phyloP scores from a whole-genome alignment of 495 filamentous ascomycete genomes.

The Trichoderma parareesei region DNA sequence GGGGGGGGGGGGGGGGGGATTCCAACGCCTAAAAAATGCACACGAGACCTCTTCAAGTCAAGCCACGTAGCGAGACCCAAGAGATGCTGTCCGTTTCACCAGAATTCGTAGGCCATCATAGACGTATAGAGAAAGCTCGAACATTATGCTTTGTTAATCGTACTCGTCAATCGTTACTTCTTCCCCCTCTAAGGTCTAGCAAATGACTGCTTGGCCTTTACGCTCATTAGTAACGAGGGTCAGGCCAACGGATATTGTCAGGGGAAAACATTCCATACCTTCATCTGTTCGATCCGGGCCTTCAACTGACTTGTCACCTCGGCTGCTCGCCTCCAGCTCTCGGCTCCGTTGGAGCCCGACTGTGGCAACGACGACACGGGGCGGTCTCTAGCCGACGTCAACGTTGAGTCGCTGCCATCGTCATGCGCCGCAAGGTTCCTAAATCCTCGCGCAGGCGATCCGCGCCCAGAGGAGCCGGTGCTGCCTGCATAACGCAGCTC shows the following conservation, averaged over 20 bases:
- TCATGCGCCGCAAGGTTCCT: slow-evolving; percentile 22
- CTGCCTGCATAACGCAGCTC: slow-evolving; percentile 41
- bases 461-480: slow-evolving; percentile 44
- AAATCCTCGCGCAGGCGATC: slow-evolving; percentile 44
- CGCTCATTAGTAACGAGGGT: slow-evolving; percentile 6
- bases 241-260: background rate
- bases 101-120: background rate
- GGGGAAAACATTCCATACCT: slow-evolving; percentile 28
- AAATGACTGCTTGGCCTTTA: slow-evolving; percentile 29
- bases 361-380: slow-evolving; percentile 19
- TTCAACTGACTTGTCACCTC: slow-evolving; percentile 98
- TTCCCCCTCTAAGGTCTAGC: slow-evolving; percentile 18
- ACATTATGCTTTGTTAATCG: slow-evolving; percentile 7
- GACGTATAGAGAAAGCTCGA: background rate
- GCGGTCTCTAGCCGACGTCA: slow-evolving; percentile 36
- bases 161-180: background rate
- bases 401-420: slow-evolving; percentile 20
- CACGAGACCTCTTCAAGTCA: background rate
- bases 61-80: background rate
- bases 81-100: background rate
- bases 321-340: slow-evolving; percentile 97
- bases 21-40: slow-evolving; percentile 12
- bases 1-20: background rate
- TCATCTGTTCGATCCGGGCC: slow-evolving; percentile 81
- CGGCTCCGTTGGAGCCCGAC: slow-evolving; percentile 38